Conservation (phyloP, 306 rosid species). For the Quercus engelmannii region DNA sequence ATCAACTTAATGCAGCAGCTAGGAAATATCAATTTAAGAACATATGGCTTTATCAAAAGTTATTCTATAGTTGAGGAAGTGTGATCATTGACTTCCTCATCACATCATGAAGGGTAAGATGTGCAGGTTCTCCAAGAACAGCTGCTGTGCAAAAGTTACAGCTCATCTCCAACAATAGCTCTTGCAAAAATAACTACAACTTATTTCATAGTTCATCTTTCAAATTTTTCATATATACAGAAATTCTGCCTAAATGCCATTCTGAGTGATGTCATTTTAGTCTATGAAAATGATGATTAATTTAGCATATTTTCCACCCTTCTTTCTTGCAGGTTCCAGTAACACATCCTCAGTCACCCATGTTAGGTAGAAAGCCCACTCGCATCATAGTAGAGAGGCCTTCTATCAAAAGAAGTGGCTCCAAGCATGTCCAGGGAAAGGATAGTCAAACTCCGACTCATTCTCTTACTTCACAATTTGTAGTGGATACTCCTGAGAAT, state of each 20-base stretch:
- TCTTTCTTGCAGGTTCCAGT: slow-evolving; percentile 39
- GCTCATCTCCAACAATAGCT: not conserved
- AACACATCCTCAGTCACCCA: slow-evolving; percentile 39
- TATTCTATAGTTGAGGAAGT: not conserved
- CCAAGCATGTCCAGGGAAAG: slow-evolving; percentile 44
- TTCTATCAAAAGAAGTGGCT: slow-evolving; percentile 38
- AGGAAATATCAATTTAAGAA: not conserved
- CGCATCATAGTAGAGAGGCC: slow-evolving; percentile 37
- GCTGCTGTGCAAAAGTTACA: not conserved
- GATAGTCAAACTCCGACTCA: slow-evolving; percentile 26
- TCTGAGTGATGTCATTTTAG: not conserved
- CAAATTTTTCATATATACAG: not conserved
- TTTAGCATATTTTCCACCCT: not conserved
- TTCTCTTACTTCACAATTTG: slow-evolving; percentile 44
- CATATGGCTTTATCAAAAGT: not conserved
- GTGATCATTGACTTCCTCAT: not conserved
- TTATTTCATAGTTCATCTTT: not conserved
- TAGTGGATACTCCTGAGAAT: slow-evolving; percentile 57
- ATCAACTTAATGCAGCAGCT: not conserved
- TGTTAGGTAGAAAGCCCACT: slow-evolving; percentile 39
- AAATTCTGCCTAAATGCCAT: not conserved
- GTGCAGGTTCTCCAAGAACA: not conserved
- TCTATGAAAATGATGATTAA: not conserved
- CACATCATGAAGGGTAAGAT: not conserved
- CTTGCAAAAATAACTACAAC: not conserved